Conservation (phyloP, 768 basidiomycete species). For the Galerina marginata region DNA sequence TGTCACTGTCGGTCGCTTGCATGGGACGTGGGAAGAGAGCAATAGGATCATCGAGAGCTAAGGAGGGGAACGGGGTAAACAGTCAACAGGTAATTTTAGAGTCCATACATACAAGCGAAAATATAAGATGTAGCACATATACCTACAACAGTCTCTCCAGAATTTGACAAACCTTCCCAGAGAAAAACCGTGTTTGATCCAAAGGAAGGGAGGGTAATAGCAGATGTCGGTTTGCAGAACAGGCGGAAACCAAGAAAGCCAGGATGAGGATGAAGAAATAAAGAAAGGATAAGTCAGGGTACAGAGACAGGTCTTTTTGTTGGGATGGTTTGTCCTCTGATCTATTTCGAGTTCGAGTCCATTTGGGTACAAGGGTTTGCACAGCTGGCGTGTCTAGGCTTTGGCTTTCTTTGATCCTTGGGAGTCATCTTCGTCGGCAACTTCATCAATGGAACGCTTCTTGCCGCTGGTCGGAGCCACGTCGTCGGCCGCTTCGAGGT, state of each 20-base stretch:
- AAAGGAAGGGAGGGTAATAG: background rate
- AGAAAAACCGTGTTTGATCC: no score
- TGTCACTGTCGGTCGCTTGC: no score
- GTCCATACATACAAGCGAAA: no score
- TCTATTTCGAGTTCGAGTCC: background rate
- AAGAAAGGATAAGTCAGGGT: slow-evolving; percentile 7
- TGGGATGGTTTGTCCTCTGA: background rate
- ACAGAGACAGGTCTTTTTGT: slow-evolving; percentile 2
- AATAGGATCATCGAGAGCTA: no score
- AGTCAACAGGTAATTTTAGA: no score
- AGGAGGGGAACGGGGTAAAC: no score
- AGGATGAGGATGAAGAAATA: background rate
- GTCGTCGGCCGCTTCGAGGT: slow-evolving; percentile 31
- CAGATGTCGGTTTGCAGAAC: background rate
- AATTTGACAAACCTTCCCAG: no score
- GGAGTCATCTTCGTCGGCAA: slow-evolving; percentile 34
- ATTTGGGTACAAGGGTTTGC: background rate
- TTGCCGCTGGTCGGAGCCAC: slow-evolving; percentile 28
- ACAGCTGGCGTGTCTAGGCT: slow-evolving; percentile 27
- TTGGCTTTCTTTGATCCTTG: slow-evolving; percentile 47
- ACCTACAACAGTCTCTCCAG: no score
- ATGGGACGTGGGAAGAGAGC: no score
- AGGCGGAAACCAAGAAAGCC: background rate
- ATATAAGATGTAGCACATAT: no score
- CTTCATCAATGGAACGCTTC: slow-evolving; percentile 43